Conservation (phyloP, 2,329 filamentous ascomycete genomes). For the Trichoderma sp. region DNA sequence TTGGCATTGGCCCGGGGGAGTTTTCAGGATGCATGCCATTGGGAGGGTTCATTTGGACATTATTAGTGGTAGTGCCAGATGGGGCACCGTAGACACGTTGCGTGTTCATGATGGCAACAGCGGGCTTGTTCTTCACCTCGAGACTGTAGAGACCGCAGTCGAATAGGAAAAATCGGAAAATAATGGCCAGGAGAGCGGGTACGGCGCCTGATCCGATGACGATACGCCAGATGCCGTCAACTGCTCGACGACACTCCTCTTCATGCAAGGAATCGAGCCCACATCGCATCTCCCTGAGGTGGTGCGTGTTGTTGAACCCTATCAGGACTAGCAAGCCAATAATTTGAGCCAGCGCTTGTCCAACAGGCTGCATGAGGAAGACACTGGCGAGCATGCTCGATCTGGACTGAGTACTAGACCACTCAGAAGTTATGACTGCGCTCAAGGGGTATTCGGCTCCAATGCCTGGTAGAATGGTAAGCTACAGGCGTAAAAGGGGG, state of each 20-base stretch:
- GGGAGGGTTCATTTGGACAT: conserved; percentile 24
- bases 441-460: conserved; percentile 67
- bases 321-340: conserved; percentile 55
- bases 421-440: conserved; percentile 67
- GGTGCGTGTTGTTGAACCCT: conserved; percentile 42
- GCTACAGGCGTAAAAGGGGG: not conserved
- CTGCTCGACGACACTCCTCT: conserved; percentile 43
- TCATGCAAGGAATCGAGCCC: conserved; percentile 45
- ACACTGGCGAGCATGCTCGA: conserved; percentile 66
- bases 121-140: conserved; percentile 61
- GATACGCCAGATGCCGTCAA: conserved; percentile 65
- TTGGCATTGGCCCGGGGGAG: conserved; percentile 39
- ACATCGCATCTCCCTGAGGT: conserved; percentile 45
- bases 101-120: conserved; percentile 57
- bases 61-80: conserved; percentile 22
- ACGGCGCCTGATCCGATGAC: conserved; percentile 64
- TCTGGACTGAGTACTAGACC: conserved; percentile 59
- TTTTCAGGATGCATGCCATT: conserved; percentile 32
- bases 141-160: conserved; percentile 64
- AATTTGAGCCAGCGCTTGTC: conserved; percentile 62
- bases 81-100: conserved; percentile 54
- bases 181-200: conserved; percentile 60
- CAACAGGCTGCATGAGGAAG: conserved; percentile 67
- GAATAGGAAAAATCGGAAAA: conserved; percentile 65
- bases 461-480: conserved; percentile 44